Percentiles rank a stretch among this genome's conserved stretches.
Conservation (phyloP, 2,329 filamentous ascomycete species). For the Aspergillus sp. region DNA sequence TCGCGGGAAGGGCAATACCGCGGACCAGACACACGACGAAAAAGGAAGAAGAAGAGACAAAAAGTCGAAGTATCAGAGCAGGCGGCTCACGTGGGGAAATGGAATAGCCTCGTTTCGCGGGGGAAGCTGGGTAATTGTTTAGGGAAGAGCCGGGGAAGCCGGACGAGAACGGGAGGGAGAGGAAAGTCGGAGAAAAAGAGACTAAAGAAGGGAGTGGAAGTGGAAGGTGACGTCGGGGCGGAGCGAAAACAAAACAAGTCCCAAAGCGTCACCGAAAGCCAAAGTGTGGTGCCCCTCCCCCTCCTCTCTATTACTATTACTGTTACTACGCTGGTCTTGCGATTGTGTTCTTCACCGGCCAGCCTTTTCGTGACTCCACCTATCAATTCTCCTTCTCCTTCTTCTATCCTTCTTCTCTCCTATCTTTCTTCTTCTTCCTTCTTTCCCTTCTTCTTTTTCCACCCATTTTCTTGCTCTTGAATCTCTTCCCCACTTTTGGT, state of each 20-base stretch:
- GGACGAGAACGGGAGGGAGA: slow-evolving; percentile 20
- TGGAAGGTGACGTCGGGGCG: slow-evolving; percentile 37
- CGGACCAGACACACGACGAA: not conserved
- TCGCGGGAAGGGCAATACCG: slow-evolving; percentile 22
- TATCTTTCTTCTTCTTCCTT: slow-evolving; percentile 10
- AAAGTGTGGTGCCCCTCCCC: slow-evolving; percentile 14
- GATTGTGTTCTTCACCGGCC: slow-evolving; percentile 30
- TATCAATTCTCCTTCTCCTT: slow-evolving; percentile 15
- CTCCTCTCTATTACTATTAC: slow-evolving; percentile 22
- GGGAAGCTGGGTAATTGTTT: slow-evolving; percentile 28
- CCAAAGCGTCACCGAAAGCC: slow-evolving; percentile 38
- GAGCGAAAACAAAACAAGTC: slow-evolving; percentile 20
- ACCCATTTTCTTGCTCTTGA: not conserved
- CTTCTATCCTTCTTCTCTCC: slow-evolving; percentile 12
- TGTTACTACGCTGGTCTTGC: no score
- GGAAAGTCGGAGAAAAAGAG: not conserved
- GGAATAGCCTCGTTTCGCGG: slow-evolving; percentile 4
- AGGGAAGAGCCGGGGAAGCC: slow-evolving; percentile 40
- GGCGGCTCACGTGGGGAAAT: no score
- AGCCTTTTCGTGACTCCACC: slow-evolving; percentile 18
- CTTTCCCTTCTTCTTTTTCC: slow-evolving; percentile 11
- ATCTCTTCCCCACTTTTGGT: slow-evolving; percentile 10
- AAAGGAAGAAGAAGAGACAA: slow-evolving; percentile 6
- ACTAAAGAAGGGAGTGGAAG: slow-evolving; percentile 8
- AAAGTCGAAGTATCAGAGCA: no score